Evolutionary conservation across 140 eudicot genomes (phyloP).

Genomic region (Stevia rebaudiana): DNA sequence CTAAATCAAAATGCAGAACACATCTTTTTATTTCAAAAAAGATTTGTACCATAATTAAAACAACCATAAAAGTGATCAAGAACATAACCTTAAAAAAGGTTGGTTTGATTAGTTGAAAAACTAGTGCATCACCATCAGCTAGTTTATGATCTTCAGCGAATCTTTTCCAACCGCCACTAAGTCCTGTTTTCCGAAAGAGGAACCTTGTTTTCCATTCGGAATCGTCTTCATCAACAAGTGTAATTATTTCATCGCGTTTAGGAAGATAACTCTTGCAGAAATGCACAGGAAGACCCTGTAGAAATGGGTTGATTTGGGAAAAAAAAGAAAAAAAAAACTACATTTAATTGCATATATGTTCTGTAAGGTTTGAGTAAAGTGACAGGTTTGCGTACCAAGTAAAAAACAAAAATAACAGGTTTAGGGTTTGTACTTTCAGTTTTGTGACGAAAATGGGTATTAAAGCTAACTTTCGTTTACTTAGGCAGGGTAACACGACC

Average conservation of each 20-base stretch:
- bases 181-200: constrained; percentile 62
- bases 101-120: constrained; percentile 53
- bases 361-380: too few relatives aligned
- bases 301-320: not conserved
- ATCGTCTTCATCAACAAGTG: constrained; percentile 57
- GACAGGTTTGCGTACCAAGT: too few relatives aligned
- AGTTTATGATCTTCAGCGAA: constrained; percentile 70
- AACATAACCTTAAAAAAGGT: constrained; percentile 55
- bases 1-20: constrained; percentile 18
- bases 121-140: constrained; percentile 81
- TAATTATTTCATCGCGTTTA: constrained; percentile 45
- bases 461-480: too few relatives aligned
- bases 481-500: too few relatives aligned
- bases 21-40: not conserved
- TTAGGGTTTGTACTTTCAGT: too few relatives aligned
- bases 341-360: too few relatives aligned
- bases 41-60: not conserved
- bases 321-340: too few relatives aligned
- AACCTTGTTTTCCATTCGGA: constrained; percentile 51
- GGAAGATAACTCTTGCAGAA: constrained; percentile 69
- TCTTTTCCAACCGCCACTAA: constrained; percentile 88
- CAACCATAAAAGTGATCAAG: not conserved
- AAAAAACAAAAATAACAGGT: too few relatives aligned
- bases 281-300: constrained; percentile 58
- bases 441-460: too few relatives aligned